phyloP scores from a whole-genome alignment of 305 asterid species.

The Euphrasia arctica region DNA sequence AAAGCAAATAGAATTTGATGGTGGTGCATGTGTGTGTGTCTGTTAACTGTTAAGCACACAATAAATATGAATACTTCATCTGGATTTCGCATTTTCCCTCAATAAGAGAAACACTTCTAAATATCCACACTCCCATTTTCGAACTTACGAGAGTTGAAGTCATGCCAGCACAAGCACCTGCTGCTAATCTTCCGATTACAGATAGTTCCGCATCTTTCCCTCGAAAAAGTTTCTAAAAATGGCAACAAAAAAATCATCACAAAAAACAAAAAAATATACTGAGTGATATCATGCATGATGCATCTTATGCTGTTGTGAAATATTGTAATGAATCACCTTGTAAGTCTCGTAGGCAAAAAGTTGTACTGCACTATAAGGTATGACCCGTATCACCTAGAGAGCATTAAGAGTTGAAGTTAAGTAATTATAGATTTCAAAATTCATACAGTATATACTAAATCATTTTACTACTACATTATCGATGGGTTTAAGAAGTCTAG shows the following conservation, averaged over 20 bases:
- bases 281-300: slow-evolving; percentile 7
- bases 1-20: slow-evolving; percentile 1
- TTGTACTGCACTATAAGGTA: slow-evolving; percentile 78
- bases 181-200: slow-evolving; percentile 80
- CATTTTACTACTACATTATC: slow-evolving; percentile 9
- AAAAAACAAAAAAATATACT: neutral
- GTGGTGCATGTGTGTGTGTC: neutral
- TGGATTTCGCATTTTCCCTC: slow-evolving; percentile 9
- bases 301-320: neutral
- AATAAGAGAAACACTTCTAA: neutral
- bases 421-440: slow-evolving; percentile 2
- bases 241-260: slow-evolving; percentile 16
- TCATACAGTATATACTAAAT: neutral
- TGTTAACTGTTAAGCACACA: slow-evolving; percentile 9
- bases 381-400: slow-evolving; percentile 65
- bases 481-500: slow-evolving; percentile 7
- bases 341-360: slow-evolving; percentile 74
- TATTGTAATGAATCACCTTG: slow-evolving; percentile 46
- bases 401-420: slow-evolving; percentile 17
- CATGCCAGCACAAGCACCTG: slow-evolving; percentile 99
- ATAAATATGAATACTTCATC: neutral
- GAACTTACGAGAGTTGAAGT: slow-evolving; percentile 88
- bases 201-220: slow-evolving; percentile 72
- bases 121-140: neutral
- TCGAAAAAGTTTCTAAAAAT: slow-evolving; percentile 51